Conservation (phyloP, 805 yeast species). For the Vanderwaltozyma verrucispora region DNA sequence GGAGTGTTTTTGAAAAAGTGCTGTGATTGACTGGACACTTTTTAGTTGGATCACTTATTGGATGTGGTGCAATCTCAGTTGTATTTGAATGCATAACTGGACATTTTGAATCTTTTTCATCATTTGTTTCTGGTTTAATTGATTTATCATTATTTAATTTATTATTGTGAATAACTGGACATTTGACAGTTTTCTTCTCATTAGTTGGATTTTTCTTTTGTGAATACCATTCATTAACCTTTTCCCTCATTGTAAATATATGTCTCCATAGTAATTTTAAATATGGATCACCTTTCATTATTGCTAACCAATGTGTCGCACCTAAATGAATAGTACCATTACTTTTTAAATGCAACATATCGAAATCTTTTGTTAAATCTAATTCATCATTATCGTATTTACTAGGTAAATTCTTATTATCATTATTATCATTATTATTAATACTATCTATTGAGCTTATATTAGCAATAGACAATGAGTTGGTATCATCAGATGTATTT, state of each 20-base stretch:
- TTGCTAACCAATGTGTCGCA: constrained; percentile 48
- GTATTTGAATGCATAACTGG: background rate
- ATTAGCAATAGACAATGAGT: background rate
- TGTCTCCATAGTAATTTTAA: constrained; percentile 45
- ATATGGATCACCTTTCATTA: constrained; percentile 49
- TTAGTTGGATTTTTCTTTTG: constrained; percentile 10
- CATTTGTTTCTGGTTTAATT: background rate
- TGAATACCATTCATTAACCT: constrained; percentile 25
- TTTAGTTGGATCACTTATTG: background rate
- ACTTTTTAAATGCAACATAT: constrained; percentile 35
- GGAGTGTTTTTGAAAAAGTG: background rate
- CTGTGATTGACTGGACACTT: constrained; percentile 2
- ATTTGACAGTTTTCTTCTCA: background rate
- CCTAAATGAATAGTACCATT: constrained; percentile 37
- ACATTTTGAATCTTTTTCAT: background rate
- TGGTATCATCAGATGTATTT: background rate
- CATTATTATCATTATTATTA: background rate
- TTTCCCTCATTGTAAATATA: constrained; percentile 34
- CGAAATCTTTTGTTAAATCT: constrained; percentile 34
- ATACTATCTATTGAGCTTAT: background rate
- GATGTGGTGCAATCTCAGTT: background rate
- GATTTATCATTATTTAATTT: background rate
- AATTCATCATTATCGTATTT: constrained; percentile 27
- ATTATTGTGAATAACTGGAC: background rate
- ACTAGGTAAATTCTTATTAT: background rate